phyloP scores from a whole-genome alignment of 352 stramenopile species.

The Phytophthora crassamura region DNA sequence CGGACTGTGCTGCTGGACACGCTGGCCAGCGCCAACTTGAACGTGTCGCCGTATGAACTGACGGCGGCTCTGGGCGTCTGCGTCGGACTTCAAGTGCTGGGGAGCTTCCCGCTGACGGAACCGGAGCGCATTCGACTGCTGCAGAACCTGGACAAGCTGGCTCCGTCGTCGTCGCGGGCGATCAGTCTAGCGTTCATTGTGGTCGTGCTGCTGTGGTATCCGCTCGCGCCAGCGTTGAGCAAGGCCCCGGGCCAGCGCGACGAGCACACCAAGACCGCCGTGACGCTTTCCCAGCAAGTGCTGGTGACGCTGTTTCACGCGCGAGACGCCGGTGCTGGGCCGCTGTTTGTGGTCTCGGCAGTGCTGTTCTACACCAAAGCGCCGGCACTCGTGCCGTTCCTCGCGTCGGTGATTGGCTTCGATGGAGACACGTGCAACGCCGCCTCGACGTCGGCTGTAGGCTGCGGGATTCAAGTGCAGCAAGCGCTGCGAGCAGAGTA shows the following conservation, averaged over 20 bases:
- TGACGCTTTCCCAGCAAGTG: conserved; percentile 67
- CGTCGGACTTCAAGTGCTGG: conserved; percentile 54
- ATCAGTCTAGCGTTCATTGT: conserved; percentile 65
- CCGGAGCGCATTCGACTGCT: conserved; percentile 55
- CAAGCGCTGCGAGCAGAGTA: conserved; percentile 58
- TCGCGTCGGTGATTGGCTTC: conserved; percentile 49
- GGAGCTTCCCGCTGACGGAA: conserved; percentile 55
- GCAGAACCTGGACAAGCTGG: conserved; percentile 49
- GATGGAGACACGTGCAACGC: conserved; percentile 25
- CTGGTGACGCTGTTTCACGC: conserved; percentile 58
- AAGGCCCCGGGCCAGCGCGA: conserved; percentile 71
- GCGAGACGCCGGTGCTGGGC: conserved; percentile 46
- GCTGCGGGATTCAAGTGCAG: conserved; percentile 35
- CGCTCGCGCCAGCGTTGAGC: conserved; percentile 50
- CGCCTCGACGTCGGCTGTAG: conserved; percentile 15
- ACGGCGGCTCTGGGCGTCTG: conserved; percentile 49
- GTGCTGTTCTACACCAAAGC: conserved; percentile 80
- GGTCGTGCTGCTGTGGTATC: conserved; percentile 66
- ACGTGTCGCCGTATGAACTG: conserved; percentile 34
- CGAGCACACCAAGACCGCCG: conserved; percentile 56
- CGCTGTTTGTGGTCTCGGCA: conserved; percentile 66
- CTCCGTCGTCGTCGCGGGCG: conserved; percentile 35
- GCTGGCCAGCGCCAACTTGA: conserved; percentile 17
- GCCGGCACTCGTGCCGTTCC: conserved; percentile 58
- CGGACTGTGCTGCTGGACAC: conserved; percentile 32